Evolutionary conservation across 148 eudicot species (phyloP).

Genomic region (Fallopia convolvulus): DNA sequence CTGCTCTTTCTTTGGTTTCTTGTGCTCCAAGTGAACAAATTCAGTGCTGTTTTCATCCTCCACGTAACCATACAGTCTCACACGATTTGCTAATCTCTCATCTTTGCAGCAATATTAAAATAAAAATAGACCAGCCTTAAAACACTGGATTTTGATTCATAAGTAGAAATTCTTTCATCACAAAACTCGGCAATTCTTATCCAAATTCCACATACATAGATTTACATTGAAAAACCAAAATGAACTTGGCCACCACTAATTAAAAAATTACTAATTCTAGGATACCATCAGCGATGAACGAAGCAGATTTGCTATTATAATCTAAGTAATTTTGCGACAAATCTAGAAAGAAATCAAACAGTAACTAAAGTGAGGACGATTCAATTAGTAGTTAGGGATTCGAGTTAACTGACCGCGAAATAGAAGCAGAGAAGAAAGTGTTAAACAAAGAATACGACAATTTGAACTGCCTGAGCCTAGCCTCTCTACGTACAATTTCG

Average conservation of each 20-base stretch:
- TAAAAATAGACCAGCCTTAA: neutral
- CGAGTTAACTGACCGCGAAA: neutral
- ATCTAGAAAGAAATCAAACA: neutral
- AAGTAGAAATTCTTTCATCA: neutral
- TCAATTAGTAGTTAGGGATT: neutral
- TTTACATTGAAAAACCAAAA: neutral
- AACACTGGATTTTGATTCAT: neutral
- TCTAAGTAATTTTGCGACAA: neutral
- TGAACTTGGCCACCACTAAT: neutral
- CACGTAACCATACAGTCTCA: neutral
- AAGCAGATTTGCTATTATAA: neutral
- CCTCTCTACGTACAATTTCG: neutral
- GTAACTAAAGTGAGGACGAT: neutral
- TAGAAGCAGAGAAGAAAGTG: neutral
- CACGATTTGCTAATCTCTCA: neutral
- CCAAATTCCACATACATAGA: neutral
- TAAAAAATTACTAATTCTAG: neutral
- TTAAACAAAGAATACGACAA: neutral
- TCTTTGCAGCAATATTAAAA: too few relatives aligned
- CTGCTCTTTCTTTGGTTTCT: neutral
- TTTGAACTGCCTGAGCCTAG: neutral
- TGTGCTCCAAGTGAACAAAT: neutral
- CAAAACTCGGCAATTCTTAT: neutral
- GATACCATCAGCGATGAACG: conserved; percentile 5
- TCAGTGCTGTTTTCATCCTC: neutral